A percentile compares a stretch with the other conserved stretches of the same genome.
Evolutionary conservation across 805 yeast species (phyloP).

Genomic region (Wickerhamomyces strasburgensis): DNA sequence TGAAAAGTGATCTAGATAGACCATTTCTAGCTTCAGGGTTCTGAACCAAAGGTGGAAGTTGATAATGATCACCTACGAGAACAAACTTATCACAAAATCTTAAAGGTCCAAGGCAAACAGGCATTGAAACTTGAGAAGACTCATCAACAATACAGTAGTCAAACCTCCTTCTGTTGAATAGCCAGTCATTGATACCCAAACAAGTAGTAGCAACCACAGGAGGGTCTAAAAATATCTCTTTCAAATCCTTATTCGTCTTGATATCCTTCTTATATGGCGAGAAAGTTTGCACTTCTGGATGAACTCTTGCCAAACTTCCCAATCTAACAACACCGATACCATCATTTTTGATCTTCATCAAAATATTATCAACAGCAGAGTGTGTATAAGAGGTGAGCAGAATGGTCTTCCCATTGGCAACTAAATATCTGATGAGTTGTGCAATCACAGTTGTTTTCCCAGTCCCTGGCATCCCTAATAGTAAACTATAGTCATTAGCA

Average conservation of each 20-base stretch:
- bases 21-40: constrained; percentile 58
- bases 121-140: constrained; percentile 93
- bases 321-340: constrained; percentile 55
- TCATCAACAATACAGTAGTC: constrained; percentile 96
- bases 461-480: constrained; percentile 98
- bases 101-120: constrained; percentile 85
- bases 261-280: constrained; percentile 41
- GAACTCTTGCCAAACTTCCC: constrained; percentile 58
- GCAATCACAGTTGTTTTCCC: constrained; percentile 93
- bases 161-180: constrained; percentile 54
- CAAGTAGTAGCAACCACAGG: constrained; percentile 87
- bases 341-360: constrained; percentile 58
- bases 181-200: constrained; percentile 62
- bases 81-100: constrained; percentile 73
- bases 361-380: constrained; percentile 92
- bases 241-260: constrained; percentile 40
- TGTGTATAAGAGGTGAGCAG: constrained; percentile 85
- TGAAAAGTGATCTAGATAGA: constrained; percentile 72
- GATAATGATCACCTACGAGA: constrained; percentile 95
- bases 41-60: constrained; percentile 82
- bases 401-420: constrained; percentile 57
- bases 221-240: constrained; percentile 45
- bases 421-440: constrained; percentile 58
- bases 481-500: constrained; percentile 70
- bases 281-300: constrained; percentile 52